These are phyloP conservation scores for Penicillium nordicum DNA, from an alignment of 2,329 filamentous ascomycete species.

Conservation along the genomic window DNA sequence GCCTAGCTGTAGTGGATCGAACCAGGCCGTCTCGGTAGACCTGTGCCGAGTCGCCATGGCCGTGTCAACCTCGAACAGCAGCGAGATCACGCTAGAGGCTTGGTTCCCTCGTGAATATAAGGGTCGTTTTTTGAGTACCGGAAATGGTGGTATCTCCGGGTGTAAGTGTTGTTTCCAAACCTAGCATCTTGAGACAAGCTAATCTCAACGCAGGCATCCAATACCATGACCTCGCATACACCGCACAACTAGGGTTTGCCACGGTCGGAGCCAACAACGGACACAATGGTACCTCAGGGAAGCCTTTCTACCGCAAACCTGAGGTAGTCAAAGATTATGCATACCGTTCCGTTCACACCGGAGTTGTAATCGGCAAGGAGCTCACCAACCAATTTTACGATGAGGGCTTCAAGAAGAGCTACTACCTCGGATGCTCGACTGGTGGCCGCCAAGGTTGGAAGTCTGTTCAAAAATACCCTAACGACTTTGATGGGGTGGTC, in stretches of 20 bases:
- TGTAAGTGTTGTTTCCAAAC: constrained; percentile 33
- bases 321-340: constrained; percentile 50
- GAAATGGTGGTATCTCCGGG: constrained; percentile 49
- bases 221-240: constrained; percentile 46
- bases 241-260: constrained; percentile 43
- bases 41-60: constrained; percentile 45
- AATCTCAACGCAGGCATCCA: constrained; percentile 37
- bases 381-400: constrained; percentile 42
- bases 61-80: constrained; percentile 43
- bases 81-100: constrained; percentile 47
- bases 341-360: constrained; percentile 45
- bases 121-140: constrained; percentile 47
- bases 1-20: constrained; percentile 32
- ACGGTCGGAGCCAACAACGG: constrained; percentile 51
- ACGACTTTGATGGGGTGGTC: constrained; percentile 50
- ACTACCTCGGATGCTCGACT: constrained; percentile 50
- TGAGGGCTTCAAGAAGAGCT: constrained; percentile 42
- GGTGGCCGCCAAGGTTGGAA: constrained; percentile 50
- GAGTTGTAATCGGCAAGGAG: constrained; percentile 40
- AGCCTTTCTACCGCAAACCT: constrained; percentile 46
- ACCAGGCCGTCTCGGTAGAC: constrained; percentile 36
- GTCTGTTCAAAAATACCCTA: constrained; percentile 44
- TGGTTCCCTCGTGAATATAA: constrained; percentile 49
- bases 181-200: neutral
- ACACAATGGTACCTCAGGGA: constrained; percentile 49